Evolutionary conservation across 352 stramenopile species (phyloP).

Genomic region (Phytophthora tubulina): DNA sequence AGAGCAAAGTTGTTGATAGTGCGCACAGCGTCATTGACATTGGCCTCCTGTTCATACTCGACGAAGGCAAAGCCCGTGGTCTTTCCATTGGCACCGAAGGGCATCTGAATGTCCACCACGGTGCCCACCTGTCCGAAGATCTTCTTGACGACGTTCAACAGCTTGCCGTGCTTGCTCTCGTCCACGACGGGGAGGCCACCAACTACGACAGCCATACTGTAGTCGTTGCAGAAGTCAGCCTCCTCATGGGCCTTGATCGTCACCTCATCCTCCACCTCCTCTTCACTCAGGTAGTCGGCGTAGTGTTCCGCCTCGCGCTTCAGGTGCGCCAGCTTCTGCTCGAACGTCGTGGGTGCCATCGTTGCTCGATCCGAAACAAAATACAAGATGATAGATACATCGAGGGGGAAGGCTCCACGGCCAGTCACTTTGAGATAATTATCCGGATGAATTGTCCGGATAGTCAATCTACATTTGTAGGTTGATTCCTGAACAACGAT

Average conservation of each 20-base stretch:
- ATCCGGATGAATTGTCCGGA: background rate
- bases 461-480: constrained; percentile 2
- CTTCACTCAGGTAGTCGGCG: constrained; percentile 85
- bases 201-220: constrained; percentile 82
- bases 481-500: background rate
- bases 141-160: constrained; percentile 87
- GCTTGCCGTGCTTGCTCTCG: constrained; percentile 83
- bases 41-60: constrained; percentile 80
- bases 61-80: constrained; percentile 87
- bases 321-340: constrained; percentile 80
- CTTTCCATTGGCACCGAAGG: constrained; percentile 59
- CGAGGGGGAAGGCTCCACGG: background rate
- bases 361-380: constrained; percentile 9
- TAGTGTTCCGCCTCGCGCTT: constrained; percentile 80
- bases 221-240: constrained; percentile 85
- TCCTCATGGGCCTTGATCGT: constrained; percentile 73
- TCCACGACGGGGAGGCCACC: constrained; percentile 82
- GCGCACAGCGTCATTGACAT: constrained; percentile 82
- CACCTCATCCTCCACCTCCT: constrained; percentile 77
- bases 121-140: constrained; percentile 86
- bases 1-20: constrained; percentile 92
- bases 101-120: constrained; percentile 86
- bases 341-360: constrained; percentile 77
- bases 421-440: constrained; percentile 15
- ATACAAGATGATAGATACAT: constrained; percentile 17